Evolutionary conservation across 495 filamentous ascomycete genomes (phyloP).

Genomic region (Aspergillus bridgeri): DNA sequence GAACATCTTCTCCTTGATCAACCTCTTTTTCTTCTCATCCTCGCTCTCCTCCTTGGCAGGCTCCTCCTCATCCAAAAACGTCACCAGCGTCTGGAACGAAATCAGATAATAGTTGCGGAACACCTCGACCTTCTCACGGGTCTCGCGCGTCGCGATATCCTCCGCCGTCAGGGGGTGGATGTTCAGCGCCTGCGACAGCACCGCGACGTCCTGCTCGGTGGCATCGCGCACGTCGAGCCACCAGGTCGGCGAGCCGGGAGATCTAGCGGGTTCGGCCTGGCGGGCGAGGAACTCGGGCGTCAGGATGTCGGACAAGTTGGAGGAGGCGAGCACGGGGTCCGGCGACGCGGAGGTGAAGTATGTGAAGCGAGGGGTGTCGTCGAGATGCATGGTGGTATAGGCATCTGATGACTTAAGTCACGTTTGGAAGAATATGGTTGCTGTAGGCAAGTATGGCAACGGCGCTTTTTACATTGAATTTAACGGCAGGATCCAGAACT

Average conservation of each 20-base stretch:
- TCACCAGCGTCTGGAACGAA: slow-evolving; percentile 80
- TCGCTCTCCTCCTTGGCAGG: slow-evolving; percentile 24
- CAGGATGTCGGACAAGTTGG: background rate
- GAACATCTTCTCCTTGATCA: background rate
- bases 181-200: slow-evolving; percentile 75
- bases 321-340: background rate
- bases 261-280: background rate
- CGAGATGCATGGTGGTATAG: background rate
- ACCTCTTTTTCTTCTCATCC: slow-evolving; percentile 33
- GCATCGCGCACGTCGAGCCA: slow-evolving; percentile 90
- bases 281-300: background rate
- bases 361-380: background rate
- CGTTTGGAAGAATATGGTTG: no score
- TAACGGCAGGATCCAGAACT: no score
- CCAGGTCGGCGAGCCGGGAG: slow-evolving; percentile 40
- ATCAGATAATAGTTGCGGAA: slow-evolving; percentile 93
- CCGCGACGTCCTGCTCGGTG: slow-evolving; percentile 74
- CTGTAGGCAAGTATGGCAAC: no score
- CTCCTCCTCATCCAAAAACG: slow-evolving; percentile 31
- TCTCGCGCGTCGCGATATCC: slow-evolving; percentile 85
- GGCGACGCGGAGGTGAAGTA: background rate
- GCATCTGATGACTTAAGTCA: no score
- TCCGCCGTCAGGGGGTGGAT: slow-evolving; percentile 89
- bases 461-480: no score
- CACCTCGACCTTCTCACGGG: slow-evolving; percentile 93